Base-by-base conservation (phyloP, 2,329 filamentous ascomycete genomes). In the Nothophoma quercina region DNA sequence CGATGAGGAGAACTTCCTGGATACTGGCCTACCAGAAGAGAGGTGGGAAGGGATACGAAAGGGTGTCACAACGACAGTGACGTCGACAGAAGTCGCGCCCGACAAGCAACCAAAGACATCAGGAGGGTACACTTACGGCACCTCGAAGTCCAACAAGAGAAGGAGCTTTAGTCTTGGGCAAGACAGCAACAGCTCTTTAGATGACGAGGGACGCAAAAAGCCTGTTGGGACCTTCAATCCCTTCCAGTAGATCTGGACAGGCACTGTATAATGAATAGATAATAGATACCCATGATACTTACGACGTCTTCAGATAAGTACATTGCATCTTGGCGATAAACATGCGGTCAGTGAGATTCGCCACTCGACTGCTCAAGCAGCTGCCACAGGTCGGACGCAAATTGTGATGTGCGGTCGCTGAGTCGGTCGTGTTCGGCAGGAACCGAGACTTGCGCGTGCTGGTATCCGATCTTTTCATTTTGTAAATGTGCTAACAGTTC, bases 1-100 rank as follows among this genome's bases (percentile, higher is more conserved):
- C 7, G 64, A 68, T 10, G 62, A 66, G 36, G 59, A 66, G 36
- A 55, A 39, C 2, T 52, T 68, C 9, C 23, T 68, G n/a, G 53
- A 58, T 32, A 43, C 39, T 9, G 38, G 49, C 7, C 6, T 45
- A 21, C 52, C 48, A 1, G 62, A 63, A 49, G 62, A 34, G 55
- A 55, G 26, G 29, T 56, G 46, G 55, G 55, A 29, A 21, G 56
- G 28, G 41, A 56, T 39, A 47, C 59, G 41, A 7, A 55, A 59
- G 26, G 55, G 53, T n/a, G 46, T 64, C 4, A 66, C 63, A 6
- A 59, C 63, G 8, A 64, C 54, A 0, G 58, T 63, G n/a, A 36
- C 62, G n/a, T n/a, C n/a, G 1, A 57, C 54, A 4, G 59, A 63
- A 15, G 32, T 52, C 1, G 33, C 56, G 44, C 22, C 23, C 7